Evolutionary conservation across 768 basidiomycete genomes (phyloP).

Genomic region (Hericium coralloides): DNA sequence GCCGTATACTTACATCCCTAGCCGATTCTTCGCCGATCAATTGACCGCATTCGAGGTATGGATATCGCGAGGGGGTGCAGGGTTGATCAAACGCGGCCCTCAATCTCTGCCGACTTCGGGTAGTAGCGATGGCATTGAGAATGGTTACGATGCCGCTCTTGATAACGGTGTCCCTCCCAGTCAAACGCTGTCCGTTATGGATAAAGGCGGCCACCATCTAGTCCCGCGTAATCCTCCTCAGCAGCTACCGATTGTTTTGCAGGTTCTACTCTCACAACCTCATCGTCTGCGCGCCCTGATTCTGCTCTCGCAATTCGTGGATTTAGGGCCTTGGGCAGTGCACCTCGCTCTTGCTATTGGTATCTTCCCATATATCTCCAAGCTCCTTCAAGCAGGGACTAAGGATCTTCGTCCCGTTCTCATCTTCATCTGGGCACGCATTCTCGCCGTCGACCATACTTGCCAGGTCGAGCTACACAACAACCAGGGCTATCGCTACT

Average conservation of each 20-base stretch:
- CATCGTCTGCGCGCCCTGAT: constrained; percentile 94
- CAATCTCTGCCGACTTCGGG: constrained; percentile 54
- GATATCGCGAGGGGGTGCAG: constrained; percentile 90
- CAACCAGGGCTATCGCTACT: constrained; percentile 79
- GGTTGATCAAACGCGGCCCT: constrained; percentile 68
- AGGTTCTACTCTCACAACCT: constrained; percentile 92
- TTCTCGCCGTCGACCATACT: constrained; percentile 90
- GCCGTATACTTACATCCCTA: constrained; percentile 72
- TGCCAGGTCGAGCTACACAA: constrained; percentile 87
- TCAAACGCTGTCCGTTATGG: not conserved
- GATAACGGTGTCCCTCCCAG: not conserved
- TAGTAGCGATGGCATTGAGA: constrained; percentile 19
- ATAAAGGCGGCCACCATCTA: constrained; percentile 33
- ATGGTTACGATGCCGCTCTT: constrained; percentile 16
- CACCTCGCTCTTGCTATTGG: constrained; percentile 93
- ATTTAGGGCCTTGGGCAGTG: constrained; percentile 98
- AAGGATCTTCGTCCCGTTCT: constrained; percentile 94
- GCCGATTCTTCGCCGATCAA: constrained; percentile 92
- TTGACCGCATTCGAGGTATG: constrained; percentile 97
- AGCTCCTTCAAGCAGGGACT: constrained; percentile 89
- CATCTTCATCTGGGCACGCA: constrained; percentile 98
- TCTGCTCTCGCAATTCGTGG: constrained; percentile 93
- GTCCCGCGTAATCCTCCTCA: constrained; percentile 91
- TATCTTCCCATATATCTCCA: constrained; percentile 97
- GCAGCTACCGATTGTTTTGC: constrained; percentile 94